A percentile compares a stretch with the other conserved stretches of the same genome.
Evolutionary conservation across 2,329 filamentous ascomycete species (phyloP).

Genomic region (Ustulina deusta): DNA sequence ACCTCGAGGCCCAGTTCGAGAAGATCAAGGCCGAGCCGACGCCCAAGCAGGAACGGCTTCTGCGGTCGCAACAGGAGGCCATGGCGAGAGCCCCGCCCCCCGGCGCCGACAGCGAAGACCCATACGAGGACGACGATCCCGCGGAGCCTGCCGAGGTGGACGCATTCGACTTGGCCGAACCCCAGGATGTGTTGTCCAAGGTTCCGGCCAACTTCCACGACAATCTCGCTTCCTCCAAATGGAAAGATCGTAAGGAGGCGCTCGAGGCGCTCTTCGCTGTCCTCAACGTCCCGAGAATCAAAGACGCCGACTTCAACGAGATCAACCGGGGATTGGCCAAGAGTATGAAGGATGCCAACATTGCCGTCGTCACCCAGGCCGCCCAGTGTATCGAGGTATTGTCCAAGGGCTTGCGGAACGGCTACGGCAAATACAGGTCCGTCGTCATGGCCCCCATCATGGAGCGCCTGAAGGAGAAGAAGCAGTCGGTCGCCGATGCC

Average conservation of each 20-base stretch:
- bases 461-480: slow-evolving; percentile 98
- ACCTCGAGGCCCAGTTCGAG: slow-evolving; percentile 94
- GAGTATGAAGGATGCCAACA: slow-evolving; percentile 98
- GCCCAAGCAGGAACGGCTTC: slow-evolving; percentile 89
- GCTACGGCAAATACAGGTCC: slow-evolving; percentile 83
- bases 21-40: slow-evolving; percentile 87
- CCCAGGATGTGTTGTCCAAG: slow-evolving; percentile 86
- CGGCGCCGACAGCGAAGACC: slow-evolving; percentile 68
- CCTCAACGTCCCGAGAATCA: slow-evolving; percentile 88
- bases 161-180: slow-evolving; percentile 83
- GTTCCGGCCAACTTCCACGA: slow-evolving; percentile 86
- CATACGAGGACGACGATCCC: slow-evolving; percentile 67
- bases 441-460: slow-evolving; percentile 89
- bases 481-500: slow-evolving; percentile 87
- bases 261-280: slow-evolving; percentile 82
- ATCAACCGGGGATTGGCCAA: slow-evolving; percentile 87
- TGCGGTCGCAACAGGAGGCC: slow-evolving; percentile 89
- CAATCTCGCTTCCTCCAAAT: slow-evolving; percentile 88
- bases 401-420: slow-evolving; percentile 83
- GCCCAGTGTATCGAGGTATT: slow-evolving; percentile 92
- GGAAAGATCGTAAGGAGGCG: slow-evolving; percentile 98
- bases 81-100: slow-evolving; percentile 75
- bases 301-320: slow-evolving; percentile 89
- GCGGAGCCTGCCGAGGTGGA: slow-evolving; percentile 81
- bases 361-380: slow-evolving; percentile 91